Base-by-base conservation (phyloP, 163 green algal species). In the Chlorella variabilis region DNA sequence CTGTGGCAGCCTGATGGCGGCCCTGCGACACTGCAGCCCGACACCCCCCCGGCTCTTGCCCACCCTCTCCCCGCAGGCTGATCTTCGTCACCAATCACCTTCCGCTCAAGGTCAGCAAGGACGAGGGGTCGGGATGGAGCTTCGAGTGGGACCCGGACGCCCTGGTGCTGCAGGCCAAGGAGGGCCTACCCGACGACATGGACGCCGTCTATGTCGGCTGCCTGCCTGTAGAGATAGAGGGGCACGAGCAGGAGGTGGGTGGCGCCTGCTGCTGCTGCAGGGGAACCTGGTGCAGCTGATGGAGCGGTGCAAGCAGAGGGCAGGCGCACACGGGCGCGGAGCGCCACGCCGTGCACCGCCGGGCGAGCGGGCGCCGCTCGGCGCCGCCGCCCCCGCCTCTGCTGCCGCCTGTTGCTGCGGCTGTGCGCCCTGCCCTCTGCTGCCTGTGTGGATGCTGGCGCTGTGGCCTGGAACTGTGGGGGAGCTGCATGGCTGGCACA, bases 121-220 rank as follows among this genome's bases (percentile, higher is more conserved):
- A 65, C 8, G 68, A 71, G 33, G 70, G 66, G 25, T 45, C 54
- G 45, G 83, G 79, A 2, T 98, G 93, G 93, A 87, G 89, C 36
- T 99, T 99, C 82, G 93, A 96, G 76, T 96, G 91, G 92, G 94
- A 99, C 85, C 92, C 98, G 71, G 96, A 99, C 83, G 94, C 96
- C 8, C 88, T 99, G 31, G 91, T 98, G 27, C 88, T 89, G 1
- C 96, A 99, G 84, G 97, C 97, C 5, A 71, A 93, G 87, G 93
- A 96, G 68, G 94, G 93, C 4, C 74, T 97, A 9, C 83, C 86
- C 2, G 85, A 94, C 1, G 91, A 96, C 61, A 89, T 93, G 65
- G 94, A 99, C 23, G 90, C 97, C 2, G 34, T 98, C 20, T 98
- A 95, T 82, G 93, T 99, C 0, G 96, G 96, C 58, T 97, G 87